Evolutionary conservation across 2,329 filamentous ascomycete genomes (phyloP).

Genomic region (Monosporascus sp.): DNA sequence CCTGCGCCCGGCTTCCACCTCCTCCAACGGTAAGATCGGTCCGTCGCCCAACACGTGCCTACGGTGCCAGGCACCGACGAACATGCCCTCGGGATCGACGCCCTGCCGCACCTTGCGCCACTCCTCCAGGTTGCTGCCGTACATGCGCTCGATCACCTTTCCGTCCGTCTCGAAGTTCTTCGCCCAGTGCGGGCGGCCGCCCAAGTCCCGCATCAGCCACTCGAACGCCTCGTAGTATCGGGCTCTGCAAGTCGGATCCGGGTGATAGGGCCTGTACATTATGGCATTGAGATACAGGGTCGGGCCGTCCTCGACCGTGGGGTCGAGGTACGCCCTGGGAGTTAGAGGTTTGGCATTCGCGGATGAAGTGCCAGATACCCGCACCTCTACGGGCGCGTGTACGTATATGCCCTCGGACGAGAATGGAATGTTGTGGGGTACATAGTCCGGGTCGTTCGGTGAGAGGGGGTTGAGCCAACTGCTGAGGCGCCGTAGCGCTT

Average conservation of each 20-base stretch:
- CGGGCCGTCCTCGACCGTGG: constrained; percentile 60
- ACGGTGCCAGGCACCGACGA: constrained; percentile 85
- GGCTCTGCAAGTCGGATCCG: constrained; percentile 68
- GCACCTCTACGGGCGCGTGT: constrained; percentile 89
- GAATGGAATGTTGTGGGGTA: constrained; percentile 68
- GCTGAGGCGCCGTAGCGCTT: constrained; percentile 75
- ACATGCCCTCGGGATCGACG: constrained; percentile 77
- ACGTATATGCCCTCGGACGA: constrained; percentile 74
- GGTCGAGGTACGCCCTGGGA: constrained; percentile 56
- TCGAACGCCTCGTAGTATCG: constrained; percentile 89
- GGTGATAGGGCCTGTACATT: constrained; percentile 74
- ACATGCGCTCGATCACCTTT: constrained; percentile 59
- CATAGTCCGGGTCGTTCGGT: constrained; percentile 59
- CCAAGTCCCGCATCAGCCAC: constrained; percentile 81
- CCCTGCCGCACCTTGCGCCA: constrained; percentile 65
- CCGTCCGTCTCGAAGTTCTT: constrained; percentile 73
- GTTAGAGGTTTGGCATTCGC: constrained; percentile 9
- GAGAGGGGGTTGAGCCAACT: constrained; percentile 70
- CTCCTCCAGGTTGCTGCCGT: constrained; percentile 58
- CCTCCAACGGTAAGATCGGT: constrained; percentile 22
- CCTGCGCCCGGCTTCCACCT: constrained; percentile 19
- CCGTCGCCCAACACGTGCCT: constrained; percentile 51
- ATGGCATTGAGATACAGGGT: constrained; percentile 88
- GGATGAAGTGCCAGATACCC: constrained; percentile 66
- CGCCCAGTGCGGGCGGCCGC: constrained; percentile 82